Evolutionary conservation across 2,329 filamentous ascomycete species (phyloP).

Genomic region (Colletotrichum lindemuthianum): DNA sequence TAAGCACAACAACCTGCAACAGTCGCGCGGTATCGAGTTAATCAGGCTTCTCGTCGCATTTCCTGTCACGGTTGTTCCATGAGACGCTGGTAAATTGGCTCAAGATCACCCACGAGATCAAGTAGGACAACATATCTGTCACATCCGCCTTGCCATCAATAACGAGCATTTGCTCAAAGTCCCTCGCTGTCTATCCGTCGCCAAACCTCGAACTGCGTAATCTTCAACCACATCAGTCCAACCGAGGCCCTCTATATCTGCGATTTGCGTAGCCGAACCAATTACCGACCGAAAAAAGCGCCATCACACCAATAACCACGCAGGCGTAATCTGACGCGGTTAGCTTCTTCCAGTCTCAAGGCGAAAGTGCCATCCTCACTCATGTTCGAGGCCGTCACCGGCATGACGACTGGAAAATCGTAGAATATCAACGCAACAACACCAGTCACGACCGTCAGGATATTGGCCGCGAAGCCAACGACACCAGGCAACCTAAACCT

Average conservation of each 20-base stretch:
- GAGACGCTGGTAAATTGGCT: too few relatives aligned
- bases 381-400: slow-evolving; percentile 20
- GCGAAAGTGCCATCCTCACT: neutral
- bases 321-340: slow-evolving; percentile 1
- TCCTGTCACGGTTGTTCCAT: too few relatives aligned
- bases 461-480: slow-evolving; percentile 4
- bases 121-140: too few relatives aligned
- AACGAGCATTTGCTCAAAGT: too few relatives aligned
- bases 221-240: neutral
- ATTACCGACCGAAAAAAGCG: slow-evolving; percentile 1
- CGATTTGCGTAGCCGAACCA: slow-evolving; percentile 16
- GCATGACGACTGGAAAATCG: slow-evolving; percentile 23
- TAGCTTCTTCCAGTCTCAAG: neutral
- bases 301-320: slow-evolving; percentile 7
- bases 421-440: slow-evolving; percentile 16
- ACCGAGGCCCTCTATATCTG: slow-evolving; percentile 3
- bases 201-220: too few relatives aligned
- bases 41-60: too few relatives aligned
- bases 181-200: too few relatives aligned
- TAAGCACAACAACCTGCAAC: too few relatives aligned
- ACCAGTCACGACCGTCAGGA: slow-evolving; percentile 12
- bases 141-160: too few relatives aligned
- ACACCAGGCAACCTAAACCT: slow-evolving; percentile 6
- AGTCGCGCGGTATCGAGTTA: too few relatives aligned
- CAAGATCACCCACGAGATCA: too few relatives aligned